Conservation (phyloP, 2,329 filamentous ascomycete genomes). For the Myriosclerotinia scirpicola region DNA sequence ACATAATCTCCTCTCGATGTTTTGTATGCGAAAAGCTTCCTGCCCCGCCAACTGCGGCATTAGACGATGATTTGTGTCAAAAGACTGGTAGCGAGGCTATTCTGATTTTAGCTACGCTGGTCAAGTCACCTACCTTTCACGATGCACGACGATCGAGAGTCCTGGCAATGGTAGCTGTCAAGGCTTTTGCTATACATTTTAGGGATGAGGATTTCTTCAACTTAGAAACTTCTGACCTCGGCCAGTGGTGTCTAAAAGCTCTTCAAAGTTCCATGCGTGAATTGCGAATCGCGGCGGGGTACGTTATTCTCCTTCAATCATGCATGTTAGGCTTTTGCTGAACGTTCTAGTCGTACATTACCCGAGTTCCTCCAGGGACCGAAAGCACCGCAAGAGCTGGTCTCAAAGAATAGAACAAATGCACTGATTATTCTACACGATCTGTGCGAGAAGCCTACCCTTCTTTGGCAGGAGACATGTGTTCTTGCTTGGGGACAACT, state of each 20-base stretch:
- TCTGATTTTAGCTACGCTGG: constrained; percentile 48
- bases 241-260: constrained; percentile 79
- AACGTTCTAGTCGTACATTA: constrained; percentile 56
- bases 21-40: constrained; percentile 36
- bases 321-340: not conserved
- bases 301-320: constrained; percentile 22
- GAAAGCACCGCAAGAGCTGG: constrained; percentile 42
- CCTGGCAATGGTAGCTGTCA: constrained; percentile 69
- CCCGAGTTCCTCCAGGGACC: constrained; percentile 61
- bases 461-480: constrained; percentile 75
- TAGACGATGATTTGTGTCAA: constrained; percentile 29
- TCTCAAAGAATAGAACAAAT: constrained; percentile 65
- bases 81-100: constrained; percentile 44
- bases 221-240: constrained; percentile 65
- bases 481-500: constrained; percentile 85
- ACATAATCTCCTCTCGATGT: constrained; percentile 36
- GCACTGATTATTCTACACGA: constrained; percentile 69
- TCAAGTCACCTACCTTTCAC: constrained; percentile 47
- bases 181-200: constrained; percentile 68
- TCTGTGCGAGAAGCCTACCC: constrained; percentile 66
- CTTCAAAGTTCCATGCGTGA: constrained; percentile 83
- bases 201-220: constrained; percentile 59
- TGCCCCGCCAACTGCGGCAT: constrained; percentile 25
- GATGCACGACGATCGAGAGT: constrained; percentile 63
- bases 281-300: constrained; percentile 77